Evolutionary conservation across 2,329 filamentous ascomycete species (phyloP).

Genomic region (Epichloe sylvatica): DNA sequence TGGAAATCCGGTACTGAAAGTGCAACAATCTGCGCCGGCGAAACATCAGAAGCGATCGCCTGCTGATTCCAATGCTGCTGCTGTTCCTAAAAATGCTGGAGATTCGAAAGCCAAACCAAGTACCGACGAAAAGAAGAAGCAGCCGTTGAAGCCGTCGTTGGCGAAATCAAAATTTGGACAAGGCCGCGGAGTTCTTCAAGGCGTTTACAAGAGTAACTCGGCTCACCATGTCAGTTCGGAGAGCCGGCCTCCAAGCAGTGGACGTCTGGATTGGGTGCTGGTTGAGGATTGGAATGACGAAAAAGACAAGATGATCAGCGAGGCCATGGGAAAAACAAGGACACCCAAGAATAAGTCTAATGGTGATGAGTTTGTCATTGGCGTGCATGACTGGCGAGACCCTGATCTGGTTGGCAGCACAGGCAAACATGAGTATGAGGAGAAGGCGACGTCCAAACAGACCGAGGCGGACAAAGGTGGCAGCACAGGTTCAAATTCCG

Average conservation of each 20-base stretch:
- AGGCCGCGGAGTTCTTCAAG: not conserved
- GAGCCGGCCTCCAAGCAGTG: constrained; percentile 56
- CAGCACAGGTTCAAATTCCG: not conserved
- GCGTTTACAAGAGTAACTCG: constrained; percentile 11
- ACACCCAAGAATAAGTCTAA: constrained; percentile 6
- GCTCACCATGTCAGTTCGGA: constrained; percentile 29
- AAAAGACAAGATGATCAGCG: constrained; percentile 29
- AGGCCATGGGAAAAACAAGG: constrained; percentile 19
- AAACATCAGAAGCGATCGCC: constrained; percentile 17
- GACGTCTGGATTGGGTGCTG: constrained; percentile 59
- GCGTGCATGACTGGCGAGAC: constrained; percentile 78
- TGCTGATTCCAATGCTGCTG: constrained; percentile 17
- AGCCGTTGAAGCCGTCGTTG: constrained; percentile 10
- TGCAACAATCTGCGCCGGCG: constrained; percentile 32
- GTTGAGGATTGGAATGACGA: constrained; percentile 53
- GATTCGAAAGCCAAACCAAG: constrained; percentile 14
- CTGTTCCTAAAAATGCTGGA: constrained; percentile 14
- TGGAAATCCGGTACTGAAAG: constrained; percentile 40
- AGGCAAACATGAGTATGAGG: constrained; percentile 1
- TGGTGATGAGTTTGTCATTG: constrained; percentile 53
- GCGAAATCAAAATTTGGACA: constrained; percentile 7
- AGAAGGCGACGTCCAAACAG: not conserved
- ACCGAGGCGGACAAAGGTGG: constrained; percentile 1
- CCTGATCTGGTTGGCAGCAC: constrained; percentile 35
- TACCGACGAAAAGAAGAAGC: constrained; percentile 12